Evolutionary conservation across 2,329 filamentous ascomycete species (phyloP).

Genomic region (Paraconiothyrium brasiliense): DNA sequence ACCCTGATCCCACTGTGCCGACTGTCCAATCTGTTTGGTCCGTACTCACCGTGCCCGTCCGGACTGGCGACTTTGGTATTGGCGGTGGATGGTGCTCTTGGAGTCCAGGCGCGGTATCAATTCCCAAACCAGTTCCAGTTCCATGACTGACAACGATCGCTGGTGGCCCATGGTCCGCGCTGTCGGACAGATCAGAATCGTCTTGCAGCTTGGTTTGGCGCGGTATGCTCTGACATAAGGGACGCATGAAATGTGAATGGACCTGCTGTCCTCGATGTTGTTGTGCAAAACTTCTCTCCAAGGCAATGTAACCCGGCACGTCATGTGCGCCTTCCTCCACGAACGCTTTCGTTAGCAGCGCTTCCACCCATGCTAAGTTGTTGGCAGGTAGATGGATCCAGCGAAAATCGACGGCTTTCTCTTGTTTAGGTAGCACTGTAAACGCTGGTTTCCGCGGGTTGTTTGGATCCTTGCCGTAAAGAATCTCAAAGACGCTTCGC

Average conservation of each 20-base stretch:
- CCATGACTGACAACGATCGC: constrained; percentile 38
- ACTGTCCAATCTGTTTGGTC: constrained; percentile 41
- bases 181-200: constrained; percentile 47
- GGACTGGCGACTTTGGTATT: constrained; percentile 34
- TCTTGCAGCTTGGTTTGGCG: constrained; percentile 41
- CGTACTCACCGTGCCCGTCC: constrained; percentile 40
- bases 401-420: constrained; percentile 53
- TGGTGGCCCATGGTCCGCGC: constrained; percentile 39
- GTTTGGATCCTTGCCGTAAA: constrained; percentile 45
- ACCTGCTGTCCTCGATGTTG: constrained; percentile 67
- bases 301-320: constrained; percentile 69
- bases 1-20: constrained; percentile 36
- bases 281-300: constrained; percentile 69
- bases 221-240: constrained; percentile 62
- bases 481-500: constrained; percentile 45
- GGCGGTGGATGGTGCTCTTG: constrained; percentile 30
- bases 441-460: constrained; percentile 47
- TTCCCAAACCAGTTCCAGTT: constrained; percentile 34
- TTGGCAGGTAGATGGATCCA: constrained; percentile 60
- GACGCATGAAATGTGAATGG: constrained; percentile 71
- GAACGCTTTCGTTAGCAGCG: constrained; percentile 70
- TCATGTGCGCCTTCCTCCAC: constrained; percentile 71
- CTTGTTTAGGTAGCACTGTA: constrained; percentile 51
- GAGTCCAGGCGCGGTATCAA: constrained; percentile 31
- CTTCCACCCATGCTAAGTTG: constrained; percentile 70